Conservation (phyloP, 2,329 filamentous ascomycete genomes). For the Aspergillus awamori region DNA sequence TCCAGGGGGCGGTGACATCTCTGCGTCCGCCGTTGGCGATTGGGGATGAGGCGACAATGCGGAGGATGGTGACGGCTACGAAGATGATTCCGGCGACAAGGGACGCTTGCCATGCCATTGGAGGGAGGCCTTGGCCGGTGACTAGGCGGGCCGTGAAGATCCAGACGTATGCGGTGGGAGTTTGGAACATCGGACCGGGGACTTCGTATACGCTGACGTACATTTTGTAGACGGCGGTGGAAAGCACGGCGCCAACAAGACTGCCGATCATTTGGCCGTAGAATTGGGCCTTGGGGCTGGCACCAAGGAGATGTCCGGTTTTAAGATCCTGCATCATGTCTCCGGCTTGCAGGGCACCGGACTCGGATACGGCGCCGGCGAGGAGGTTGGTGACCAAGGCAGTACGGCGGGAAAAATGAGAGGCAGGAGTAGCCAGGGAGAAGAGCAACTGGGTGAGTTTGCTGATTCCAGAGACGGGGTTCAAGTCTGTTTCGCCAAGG, state of each 20-base stretch:
- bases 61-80: constrained; percentile 67
- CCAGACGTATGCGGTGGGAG: constrained; percentile 95
- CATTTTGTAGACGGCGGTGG: constrained; percentile 82
- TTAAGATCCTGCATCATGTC: constrained; percentile 98
- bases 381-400: constrained; percentile 95
- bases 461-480: constrained; percentile 93
- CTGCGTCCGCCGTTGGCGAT: constrained; percentile 33
- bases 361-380: constrained; percentile 83
- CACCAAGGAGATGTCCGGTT: constrained; percentile 89
- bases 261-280: constrained; percentile 94
- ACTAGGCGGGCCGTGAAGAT: constrained; percentile 93
- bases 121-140: constrained; percentile 83
- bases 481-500: constrained; percentile 83
- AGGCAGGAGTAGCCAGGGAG: constrained; percentile 80
- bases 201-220: constrained; percentile 90
- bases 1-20: constrained; percentile 59
- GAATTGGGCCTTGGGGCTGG: constrained; percentile 91
- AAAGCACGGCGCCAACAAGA: constrained; percentile 80
- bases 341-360: constrained; percentile 87
- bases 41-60: constrained; percentile 58
- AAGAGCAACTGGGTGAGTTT: constrained; percentile 97
- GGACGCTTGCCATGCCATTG: constrained; percentile 81
- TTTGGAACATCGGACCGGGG: constrained; percentile 86
- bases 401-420: constrained; percentile 73
- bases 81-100: constrained; percentile 75